phyloP scores from a whole-genome alignment of 257 asterid species.

The Phtheirospermum japonicum region DNA sequence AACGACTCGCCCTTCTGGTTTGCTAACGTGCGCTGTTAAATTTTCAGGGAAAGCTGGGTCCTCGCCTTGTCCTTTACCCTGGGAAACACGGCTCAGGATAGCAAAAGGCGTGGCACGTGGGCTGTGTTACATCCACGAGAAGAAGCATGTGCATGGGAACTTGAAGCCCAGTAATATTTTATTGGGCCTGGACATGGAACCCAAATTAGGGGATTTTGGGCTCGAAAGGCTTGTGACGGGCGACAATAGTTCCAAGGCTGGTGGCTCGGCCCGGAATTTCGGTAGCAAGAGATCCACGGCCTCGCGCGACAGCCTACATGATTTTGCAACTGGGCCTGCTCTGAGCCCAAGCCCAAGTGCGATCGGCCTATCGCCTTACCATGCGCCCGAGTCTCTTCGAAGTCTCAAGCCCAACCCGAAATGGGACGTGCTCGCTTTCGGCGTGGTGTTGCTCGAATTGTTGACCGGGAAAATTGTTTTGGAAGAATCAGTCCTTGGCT shows the following conservation, averaged over 20 bases:
- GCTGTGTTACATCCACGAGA: conserved; percentile 67
- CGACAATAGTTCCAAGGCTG: conserved; percentile 52
- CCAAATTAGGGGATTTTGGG: conserved; percentile 88
- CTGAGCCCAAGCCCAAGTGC: conserved; percentile 77
- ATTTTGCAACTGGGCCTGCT: conserved; percentile 45
- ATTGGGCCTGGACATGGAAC: conserved; percentile 69
- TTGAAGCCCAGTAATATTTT: conserved; percentile 79
- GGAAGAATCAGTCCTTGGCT: conserved; percentile 50
- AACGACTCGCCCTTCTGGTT: conserved; percentile 28
- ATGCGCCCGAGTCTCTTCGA: conserved; percentile 79
- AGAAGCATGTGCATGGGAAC: conserved; percentile 86
- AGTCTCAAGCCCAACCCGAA: conserved; percentile 79
- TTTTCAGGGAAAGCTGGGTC: conserved; percentile 68
- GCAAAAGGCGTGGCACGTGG: conserved; percentile 94
- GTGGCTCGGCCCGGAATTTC: conserved; percentile 67
- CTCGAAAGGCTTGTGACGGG: conserved; percentile 65
- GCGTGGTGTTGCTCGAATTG: conserved; percentile 72
- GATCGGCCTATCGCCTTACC: conserved; percentile 63
- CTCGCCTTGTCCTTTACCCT: conserved; percentile 73
- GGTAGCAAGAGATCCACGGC: conserved; percentile 86
- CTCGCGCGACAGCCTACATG: conserved; percentile 69
- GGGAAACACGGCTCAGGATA: conserved; percentile 75
- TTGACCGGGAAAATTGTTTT: conserved; percentile 63
- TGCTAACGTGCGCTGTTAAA: conserved; percentile 27
- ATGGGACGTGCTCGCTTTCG: conserved; percentile 83